Evolutionary conservation across 164 flowering plant species (phyloP).

Genomic region (Annona cherimola): DNA sequence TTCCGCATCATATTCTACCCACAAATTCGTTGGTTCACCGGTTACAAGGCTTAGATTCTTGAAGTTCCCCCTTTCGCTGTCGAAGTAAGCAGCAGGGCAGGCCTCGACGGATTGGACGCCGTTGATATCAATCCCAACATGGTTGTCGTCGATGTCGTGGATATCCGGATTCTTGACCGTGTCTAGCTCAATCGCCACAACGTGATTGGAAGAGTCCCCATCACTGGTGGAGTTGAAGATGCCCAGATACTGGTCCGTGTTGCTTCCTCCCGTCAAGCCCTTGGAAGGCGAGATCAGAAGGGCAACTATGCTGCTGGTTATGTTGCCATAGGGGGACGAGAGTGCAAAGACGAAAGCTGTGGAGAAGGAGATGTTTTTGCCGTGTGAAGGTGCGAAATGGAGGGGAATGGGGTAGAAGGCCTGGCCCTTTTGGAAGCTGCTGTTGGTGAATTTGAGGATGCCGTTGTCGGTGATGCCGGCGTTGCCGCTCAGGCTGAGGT

Average conservation of each 20-base stretch:
- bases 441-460: constrained; percentile 17
- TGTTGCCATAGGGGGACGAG: neutral
- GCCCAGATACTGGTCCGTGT: constrained; percentile 24
- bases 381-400: constrained; percentile 3
- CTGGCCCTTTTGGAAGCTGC: constrained; percentile 9
- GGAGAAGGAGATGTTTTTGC: constrained; percentile 7
- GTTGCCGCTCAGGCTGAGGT: constrained; percentile 22
- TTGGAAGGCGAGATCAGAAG: neutral
- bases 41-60: constrained; percentile 21
- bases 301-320: neutral
- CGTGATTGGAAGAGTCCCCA: constrained; percentile 28
- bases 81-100: constrained; percentile 24
- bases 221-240: constrained; percentile 28
- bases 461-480: constrained; percentile 18
- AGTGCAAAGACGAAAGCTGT: constrained; percentile 9
- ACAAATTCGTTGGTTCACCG: constrained; percentile 17
- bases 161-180: constrained; percentile 17
- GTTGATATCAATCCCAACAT: constrained; percentile 50
- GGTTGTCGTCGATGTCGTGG: constrained; percentile 30
- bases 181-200: constrained; percentile 42
- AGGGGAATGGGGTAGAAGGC: constrained; percentile 17
- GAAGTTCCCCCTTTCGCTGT: constrained; percentile 1
- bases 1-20: constrained; percentile 15
- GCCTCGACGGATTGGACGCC: constrained; percentile 25
- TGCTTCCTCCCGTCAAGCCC: constrained; percentile 7